phyloP scores from a whole-genome alignment of 495 filamentous ascomycete species.

The Hyaloscypha bicolor region DNA sequence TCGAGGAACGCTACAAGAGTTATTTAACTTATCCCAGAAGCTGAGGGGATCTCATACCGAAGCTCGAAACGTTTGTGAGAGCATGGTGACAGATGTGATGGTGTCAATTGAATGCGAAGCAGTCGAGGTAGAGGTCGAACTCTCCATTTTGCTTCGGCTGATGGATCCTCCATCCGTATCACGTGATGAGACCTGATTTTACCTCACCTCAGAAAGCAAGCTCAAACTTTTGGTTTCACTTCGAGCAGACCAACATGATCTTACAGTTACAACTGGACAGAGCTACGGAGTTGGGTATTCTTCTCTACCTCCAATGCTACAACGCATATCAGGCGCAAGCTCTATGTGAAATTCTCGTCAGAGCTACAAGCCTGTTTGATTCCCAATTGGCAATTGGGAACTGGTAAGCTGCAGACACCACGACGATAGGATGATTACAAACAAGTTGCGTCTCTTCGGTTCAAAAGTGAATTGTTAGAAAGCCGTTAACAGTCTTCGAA shows the following conservation, averaged over 20 bases:
- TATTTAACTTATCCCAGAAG: slow-evolving; percentile 29
- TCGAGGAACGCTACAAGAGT: slow-evolving; percentile 72
- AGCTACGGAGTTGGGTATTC: too few species aligned
- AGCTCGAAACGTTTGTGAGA: slow-evolving; percentile 66
- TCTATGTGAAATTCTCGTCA: too few species aligned
- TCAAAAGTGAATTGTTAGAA: too few species aligned
- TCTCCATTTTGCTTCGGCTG: slow-evolving; percentile 11
- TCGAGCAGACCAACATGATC: background rate
- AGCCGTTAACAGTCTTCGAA: too few species aligned
- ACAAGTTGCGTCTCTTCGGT: too few species aligned
- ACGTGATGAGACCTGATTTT: slow-evolving; percentile 1
- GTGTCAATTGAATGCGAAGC: slow-evolving; percentile 30
- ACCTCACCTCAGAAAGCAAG: background rate
- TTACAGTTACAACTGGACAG: too few species aligned
- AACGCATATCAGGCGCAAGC: too few species aligned
- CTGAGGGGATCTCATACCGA: slow-evolving; percentile 54
- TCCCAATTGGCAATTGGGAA: too few species aligned
- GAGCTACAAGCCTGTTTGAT: too few species aligned
- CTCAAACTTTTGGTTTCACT: background rate
- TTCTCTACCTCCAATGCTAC: too few species aligned
- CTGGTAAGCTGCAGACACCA: too few species aligned
- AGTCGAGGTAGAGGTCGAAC: slow-evolving; percentile 20
- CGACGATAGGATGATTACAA: too few species aligned
- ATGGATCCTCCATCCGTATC: slow-evolving; percentile 5
- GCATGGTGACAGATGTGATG: slow-evolving; percentile 53